Evolutionary conservation across 2,329 filamentous ascomycete species (phyloP).

Genomic region (Microcyclospora pomicola): DNA sequence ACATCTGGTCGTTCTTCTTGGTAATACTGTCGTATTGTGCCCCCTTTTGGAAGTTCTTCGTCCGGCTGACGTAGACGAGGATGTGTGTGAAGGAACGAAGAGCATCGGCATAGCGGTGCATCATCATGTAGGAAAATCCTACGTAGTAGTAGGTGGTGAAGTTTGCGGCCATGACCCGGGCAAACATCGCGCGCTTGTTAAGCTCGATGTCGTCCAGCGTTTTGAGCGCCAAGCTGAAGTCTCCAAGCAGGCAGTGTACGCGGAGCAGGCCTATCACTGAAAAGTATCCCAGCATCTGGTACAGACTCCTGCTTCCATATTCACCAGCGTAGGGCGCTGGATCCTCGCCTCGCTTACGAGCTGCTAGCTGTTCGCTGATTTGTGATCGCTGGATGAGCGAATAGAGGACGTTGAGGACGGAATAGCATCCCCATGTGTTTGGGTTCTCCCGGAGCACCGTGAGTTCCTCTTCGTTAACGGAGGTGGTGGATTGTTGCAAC

Average conservation of each 20-base stretch:
- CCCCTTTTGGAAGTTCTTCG: slow-evolving; percentile 99
- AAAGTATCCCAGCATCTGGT: slow-evolving; percentile 98
- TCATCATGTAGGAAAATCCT: slow-evolving; percentile 99
- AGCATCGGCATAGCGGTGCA: slow-evolving; percentile 96
- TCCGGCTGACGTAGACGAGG: slow-evolving; percentile 93
- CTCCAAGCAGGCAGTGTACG: slow-evolving; percentile 89
- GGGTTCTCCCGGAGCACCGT: slow-evolving; percentile 87
- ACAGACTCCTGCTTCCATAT: slow-evolving; percentile 85
- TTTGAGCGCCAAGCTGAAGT: slow-evolving; percentile 96
- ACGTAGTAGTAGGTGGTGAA: slow-evolving; percentile 99
- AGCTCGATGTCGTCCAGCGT: slow-evolving; percentile 98
- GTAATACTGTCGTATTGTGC: slow-evolving; percentile 95
- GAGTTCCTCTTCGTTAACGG: slow-evolving; percentile 82
- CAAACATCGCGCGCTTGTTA: slow-evolving; percentile 99
- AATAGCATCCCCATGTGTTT: slow-evolving; percentile 99
- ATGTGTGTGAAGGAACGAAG: slow-evolving; percentile 99
- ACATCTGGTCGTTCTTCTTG: slow-evolving; percentile 99
- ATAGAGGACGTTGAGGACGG: slow-evolving; percentile 96
- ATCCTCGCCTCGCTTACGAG: slow-evolving; percentile 90
- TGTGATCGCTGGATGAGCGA: slow-evolving; percentile 96
- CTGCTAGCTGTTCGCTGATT: slow-evolving; percentile 92
- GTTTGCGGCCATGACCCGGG: slow-evolving; percentile 96
- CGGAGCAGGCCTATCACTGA: slow-evolving; percentile 95
- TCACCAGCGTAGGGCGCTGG: slow-evolving; percentile 77
- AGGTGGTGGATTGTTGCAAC: slow-evolving; percentile 39